Percentiles rank a stretch among this genome's conserved stretches.
These are phyloP conservation scores for Salvia hispanica DNA, from an alignment of 257 asterid genomes.

Conservation along the genomic window DNA sequence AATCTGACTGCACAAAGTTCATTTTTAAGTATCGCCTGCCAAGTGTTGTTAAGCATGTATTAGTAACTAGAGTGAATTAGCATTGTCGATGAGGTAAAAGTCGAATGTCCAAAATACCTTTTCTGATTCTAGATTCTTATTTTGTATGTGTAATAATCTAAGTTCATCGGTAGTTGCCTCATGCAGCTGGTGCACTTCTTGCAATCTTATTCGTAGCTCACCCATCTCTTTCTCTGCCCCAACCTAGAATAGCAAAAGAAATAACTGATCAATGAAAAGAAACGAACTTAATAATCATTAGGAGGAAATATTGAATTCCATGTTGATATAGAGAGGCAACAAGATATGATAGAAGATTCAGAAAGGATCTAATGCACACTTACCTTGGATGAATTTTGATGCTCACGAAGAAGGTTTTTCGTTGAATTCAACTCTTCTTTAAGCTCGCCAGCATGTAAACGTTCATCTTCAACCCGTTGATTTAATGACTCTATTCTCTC, in stretches of 20 bases:
- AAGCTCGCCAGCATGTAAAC: constrained; percentile 40
- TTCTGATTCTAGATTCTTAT: constrained; percentile 54
- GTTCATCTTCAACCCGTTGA: constrained; percentile 58
- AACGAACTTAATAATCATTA: neutral
- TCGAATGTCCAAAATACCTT: constrained; percentile 52
- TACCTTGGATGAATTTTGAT: constrained; percentile 62
- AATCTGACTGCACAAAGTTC: constrained; percentile 59
- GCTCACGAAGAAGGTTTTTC: constrained; percentile 43
- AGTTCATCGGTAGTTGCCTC: constrained; percentile 56
- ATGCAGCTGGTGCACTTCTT: constrained; percentile 60
- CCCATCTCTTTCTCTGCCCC: constrained; percentile 49
- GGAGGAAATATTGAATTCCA: no score
- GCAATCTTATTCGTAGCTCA: constrained; percentile 55
- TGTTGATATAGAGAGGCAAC: neutral
- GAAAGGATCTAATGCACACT: neutral
- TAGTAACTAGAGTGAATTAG: constrained; percentile 17
- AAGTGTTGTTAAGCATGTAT: constrained; percentile 20
- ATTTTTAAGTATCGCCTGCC: constrained; percentile 50
- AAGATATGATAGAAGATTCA: neutral
- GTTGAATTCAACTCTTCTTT: constrained; percentile 57
- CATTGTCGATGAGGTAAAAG: constrained; percentile 27
- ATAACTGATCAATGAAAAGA: constrained; percentile 23
- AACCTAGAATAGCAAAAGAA: constrained; percentile 39
- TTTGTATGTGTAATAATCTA: constrained; percentile 49
- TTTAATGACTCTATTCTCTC: constrained; percentile 55